phyloP scores from a whole-genome alignment of 2,329 filamentous ascomycete species.

The Xylariaceae sp. region DNA sequence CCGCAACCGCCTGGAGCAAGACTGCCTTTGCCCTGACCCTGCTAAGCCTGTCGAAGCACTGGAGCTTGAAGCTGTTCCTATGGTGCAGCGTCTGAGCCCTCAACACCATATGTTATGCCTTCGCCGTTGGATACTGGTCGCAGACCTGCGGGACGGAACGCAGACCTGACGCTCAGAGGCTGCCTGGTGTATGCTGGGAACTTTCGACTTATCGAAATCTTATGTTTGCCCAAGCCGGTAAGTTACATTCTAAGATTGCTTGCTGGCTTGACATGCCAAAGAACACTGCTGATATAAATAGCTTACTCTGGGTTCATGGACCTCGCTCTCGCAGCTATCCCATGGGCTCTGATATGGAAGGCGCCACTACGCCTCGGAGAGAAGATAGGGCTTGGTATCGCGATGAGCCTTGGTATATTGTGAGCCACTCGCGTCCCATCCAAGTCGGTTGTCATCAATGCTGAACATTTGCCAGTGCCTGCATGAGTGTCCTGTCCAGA shows the following conservation, averaged over 20 bases:
- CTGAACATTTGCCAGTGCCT: not conserved
- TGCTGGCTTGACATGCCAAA: not conserved
- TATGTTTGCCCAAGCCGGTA: constrained; percentile 2
- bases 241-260: not conserved
- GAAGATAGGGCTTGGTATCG: constrained; percentile 2
- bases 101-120: constrained; percentile 1
- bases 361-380: not conserved
- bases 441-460: not conserved
- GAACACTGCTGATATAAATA: not conserved
- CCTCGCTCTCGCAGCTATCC: constrained; percentile 1
- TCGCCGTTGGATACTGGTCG: constrained; percentile 4
- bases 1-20: constrained; percentile 6
- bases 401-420: constrained; percentile 6
- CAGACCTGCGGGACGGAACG: not conserved
- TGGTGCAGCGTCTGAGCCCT: not conserved
- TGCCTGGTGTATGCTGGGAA: constrained; percentile 2
- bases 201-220: not conserved
- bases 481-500: not conserved
- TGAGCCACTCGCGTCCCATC: not conserved
- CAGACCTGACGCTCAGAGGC: not conserved
- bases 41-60: constrained; percentile 1
- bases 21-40: constrained; percentile 6
- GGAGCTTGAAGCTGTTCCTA: not conserved
- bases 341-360: constrained; percentile 5
- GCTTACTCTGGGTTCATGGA: constrained; percentile 4